These are phyloP conservation scores for Ceratocystis cacaofunesta DNA, from an alignment of 2,329 filamentous ascomycete genomes.

Conservation along the genomic window DNA sequence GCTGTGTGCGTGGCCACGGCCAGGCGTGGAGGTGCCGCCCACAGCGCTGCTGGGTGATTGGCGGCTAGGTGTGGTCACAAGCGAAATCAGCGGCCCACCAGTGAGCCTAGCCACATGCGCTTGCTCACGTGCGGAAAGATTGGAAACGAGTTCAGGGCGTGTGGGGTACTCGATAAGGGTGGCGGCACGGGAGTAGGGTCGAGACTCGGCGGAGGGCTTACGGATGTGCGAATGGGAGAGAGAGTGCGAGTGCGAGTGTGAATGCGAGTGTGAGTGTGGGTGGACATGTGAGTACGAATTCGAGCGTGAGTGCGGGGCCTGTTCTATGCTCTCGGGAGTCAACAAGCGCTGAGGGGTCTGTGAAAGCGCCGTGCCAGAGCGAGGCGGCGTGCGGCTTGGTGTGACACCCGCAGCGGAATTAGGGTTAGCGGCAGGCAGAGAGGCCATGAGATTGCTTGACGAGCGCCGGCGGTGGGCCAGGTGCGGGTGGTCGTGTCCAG, in stretches of 20 bases:
- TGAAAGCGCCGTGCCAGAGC: not conserved
- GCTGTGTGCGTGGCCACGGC: constrained; percentile 7
- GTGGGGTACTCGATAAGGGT: constrained; percentile 35
- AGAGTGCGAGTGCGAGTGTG: constrained; percentile 22
- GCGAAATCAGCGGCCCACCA: constrained; percentile 57
- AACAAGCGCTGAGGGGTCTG: constrained; percentile 10
- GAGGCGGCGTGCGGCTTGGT: constrained; percentile 7
- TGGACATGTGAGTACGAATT: not conserved
- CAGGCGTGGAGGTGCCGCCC: constrained; percentile 20
- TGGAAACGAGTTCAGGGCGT: constrained; percentile 43
- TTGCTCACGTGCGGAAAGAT: constrained; percentile 74
- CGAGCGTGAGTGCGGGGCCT: not conserved
- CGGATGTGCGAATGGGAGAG: constrained; percentile 30
- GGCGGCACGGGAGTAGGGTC: constrained; percentile 30
- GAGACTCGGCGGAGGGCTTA: constrained; percentile 29
- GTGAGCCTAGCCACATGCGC: constrained; percentile 77
- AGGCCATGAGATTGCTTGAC: constrained; percentile 3
- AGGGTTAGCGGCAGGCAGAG: not conserved
- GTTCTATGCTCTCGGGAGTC: constrained; percentile 14
- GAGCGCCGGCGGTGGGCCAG: not conserved
- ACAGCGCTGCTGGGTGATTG: not conserved
- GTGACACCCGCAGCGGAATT: not conserved
- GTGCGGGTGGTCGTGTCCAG: not conserved
- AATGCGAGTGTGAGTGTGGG: not conserved
- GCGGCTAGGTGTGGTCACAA: constrained; percentile 25